Evolutionary conservation across 108 stramenopile genomes (phyloP), one percentile per base, ranked within the genome.

Genomic region (Schizochytrium sp.): DNA sequence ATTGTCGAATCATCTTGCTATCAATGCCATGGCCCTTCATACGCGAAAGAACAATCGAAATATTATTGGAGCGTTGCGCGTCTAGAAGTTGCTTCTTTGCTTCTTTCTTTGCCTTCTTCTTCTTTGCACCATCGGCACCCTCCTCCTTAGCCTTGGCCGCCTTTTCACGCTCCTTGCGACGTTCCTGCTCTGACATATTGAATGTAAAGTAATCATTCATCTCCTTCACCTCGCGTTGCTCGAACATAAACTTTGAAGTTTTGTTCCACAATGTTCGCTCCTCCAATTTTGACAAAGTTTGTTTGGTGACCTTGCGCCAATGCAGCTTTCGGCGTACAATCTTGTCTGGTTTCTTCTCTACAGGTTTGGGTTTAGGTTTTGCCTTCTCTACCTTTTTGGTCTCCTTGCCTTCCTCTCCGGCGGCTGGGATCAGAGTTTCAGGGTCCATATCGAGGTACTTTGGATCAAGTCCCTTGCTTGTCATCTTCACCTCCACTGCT

Each of bases 201-300:
- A 61, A 41, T 44, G 57, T 61, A 58, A 61, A 58, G 41, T 61
- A 42, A 8, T 58, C 87, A 2, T 58, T 61, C 87, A 61, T 13
- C 60, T 88, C 87, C 59, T 88, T 61, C 60, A 61, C 60, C 60
- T 88, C 87, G 59, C 60, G 59, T 60, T 88, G 59, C 87, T 88
- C 87, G 42, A 61, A 58, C 60, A 61, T 61, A 15, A 46, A 58
- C 60, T 58, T 46, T 28, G 40, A 42, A 5, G 57, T 15, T 60
- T 88, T 61, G 17, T 7, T 61, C 87, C 60, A 58, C 7, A 61
- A 17, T 19, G 57, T 60, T 7, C 50, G 49, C 7, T 88, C 60
- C 19, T 88, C 87, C 10, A 19, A 57, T 60, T 88, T 61, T 40
- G 59, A 57, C 87, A 61, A 13, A 3, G 57, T 45, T 10, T 88